phyloP scores from a whole-genome alignment of 2,329 filamentous ascomycete genomes.

The Botrytis cinerea region DNA sequence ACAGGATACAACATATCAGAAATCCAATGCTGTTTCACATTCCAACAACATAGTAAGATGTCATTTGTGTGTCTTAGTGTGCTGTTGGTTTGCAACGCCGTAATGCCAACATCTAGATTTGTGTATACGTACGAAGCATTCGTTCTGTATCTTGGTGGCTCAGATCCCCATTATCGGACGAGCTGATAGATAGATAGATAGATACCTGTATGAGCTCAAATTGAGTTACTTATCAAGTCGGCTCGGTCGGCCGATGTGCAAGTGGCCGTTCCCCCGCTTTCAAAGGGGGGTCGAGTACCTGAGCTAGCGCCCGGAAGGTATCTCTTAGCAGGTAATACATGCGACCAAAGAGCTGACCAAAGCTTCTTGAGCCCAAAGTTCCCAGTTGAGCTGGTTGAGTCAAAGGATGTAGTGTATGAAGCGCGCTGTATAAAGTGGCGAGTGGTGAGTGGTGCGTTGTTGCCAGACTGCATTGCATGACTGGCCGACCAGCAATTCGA shows the following conservation, averaged over 20 bases:
- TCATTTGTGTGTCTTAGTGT: background rate
- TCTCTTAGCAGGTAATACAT: background rate
- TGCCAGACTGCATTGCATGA: background rate
- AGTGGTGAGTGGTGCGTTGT: background rate
- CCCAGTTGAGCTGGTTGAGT: background rate
- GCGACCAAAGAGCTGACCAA: background rate
- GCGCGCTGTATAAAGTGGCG: background rate
- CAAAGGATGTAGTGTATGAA: background rate
- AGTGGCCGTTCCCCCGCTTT: slow-evolving; percentile 9
- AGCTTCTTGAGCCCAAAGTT: background rate
- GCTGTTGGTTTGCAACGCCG: background rate
- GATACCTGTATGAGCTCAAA: background rate
- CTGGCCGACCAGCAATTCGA: background rate
- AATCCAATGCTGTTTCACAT: slow-evolving; percentile 2
- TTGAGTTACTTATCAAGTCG: background rate
- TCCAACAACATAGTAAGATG: background rate
- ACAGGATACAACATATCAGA: background rate
- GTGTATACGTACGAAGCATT: background rate
- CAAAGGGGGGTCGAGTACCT: background rate
- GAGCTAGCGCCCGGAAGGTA: background rate
- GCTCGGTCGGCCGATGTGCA: background rate
- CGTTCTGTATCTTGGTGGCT: background rate
- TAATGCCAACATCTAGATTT: background rate
- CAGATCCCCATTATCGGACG: background rate
- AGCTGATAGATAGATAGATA: background rate